A percentile compares a stretch with the other conserved stretches of the same genome.
Evolutionary conservation across 129 eudicot species (phyloP).

Genomic region (Tanacetum coccineum): DNA sequence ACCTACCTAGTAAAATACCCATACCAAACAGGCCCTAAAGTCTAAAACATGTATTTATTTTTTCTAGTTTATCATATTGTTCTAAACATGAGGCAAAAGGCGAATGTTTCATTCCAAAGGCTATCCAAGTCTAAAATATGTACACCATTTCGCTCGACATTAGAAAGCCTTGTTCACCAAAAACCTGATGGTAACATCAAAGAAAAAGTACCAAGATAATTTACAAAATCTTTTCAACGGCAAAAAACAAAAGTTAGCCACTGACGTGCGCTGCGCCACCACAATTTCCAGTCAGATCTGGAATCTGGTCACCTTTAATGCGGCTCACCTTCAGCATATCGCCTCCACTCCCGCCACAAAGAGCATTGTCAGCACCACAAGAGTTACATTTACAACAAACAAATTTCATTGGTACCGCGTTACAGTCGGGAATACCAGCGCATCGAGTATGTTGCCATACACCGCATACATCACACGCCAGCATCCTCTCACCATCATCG

Average conservation of each 20-base stretch:
- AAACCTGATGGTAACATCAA: not conserved
- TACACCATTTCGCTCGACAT: constrained; percentile 18
- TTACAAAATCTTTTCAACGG: constrained; percentile 20
- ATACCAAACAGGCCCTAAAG: too few species aligned
- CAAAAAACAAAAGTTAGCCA: constrained; percentile 18
- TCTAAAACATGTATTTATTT: too few species aligned
- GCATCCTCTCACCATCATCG: constrained; percentile 95
- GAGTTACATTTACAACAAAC: constrained; percentile 44
- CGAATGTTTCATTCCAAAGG: constrained; percentile 1
- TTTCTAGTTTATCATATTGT: not conserved
- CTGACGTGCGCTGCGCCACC: not conserved
- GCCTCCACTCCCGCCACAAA: not conserved
- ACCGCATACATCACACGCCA: constrained; percentile 83
- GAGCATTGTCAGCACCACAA: not conserved
- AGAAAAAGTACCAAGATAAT: constrained; percentile 12
- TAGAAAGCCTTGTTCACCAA: constrained; percentile 11
- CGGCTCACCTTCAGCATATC: not conserved
- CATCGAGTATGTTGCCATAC: constrained; percentile 95
- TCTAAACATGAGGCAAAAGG: not conserved
- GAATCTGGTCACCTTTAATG: not conserved
- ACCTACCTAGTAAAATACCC: too few species aligned
- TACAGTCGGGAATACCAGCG: constrained; percentile 54
- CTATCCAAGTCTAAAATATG: constrained; percentile 17
- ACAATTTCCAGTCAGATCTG: not conserved
- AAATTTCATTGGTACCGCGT: constrained; percentile 54